phyloP scores from a whole-genome alignment of 495 filamentous ascomycete species.

The Coniosporium apollinis region DNA sequence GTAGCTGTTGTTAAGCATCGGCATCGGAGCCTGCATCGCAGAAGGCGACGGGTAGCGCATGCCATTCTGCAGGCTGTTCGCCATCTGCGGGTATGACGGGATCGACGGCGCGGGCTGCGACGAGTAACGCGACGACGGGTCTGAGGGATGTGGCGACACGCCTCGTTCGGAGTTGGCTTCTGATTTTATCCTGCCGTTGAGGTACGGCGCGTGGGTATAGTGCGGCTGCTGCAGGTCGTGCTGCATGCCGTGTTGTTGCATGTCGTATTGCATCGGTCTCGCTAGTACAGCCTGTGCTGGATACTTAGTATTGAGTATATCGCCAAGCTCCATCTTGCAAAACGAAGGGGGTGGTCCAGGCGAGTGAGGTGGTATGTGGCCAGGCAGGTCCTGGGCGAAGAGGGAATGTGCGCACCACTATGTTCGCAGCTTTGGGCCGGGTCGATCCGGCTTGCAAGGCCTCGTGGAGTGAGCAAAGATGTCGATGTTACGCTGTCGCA shows the following conservation, averaged over 20 bases:
- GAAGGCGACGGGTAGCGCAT: constrained; percentile 40
- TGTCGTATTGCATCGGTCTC: constrained; percentile 11
- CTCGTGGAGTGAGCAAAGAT: no score
- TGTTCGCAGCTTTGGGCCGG: no score
- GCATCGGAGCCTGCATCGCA: constrained; percentile 38
- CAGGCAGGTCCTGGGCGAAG: no score
- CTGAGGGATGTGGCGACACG: constrained; percentile 51
- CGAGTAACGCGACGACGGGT: constrained; percentile 44
- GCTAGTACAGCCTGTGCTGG: constrained; percentile 11
- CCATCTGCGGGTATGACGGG: constrained; percentile 21
- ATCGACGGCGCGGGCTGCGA: constrained; percentile 33
- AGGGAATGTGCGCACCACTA: no score
- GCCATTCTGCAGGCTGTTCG: constrained; percentile 25
- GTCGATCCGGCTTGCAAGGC: no score
- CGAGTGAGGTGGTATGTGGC: no score
- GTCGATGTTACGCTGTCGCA: no score
- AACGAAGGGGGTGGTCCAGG: no score
- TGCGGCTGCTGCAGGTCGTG: constrained; percentile 15
- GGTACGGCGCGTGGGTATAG: constrained; percentile 15
- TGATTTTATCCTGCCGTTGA: constrained; percentile 29
- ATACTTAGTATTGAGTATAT: constrained; percentile 21
- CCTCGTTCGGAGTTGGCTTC: constrained; percentile 50
- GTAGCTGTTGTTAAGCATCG: constrained; percentile 31
- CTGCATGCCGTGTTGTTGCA: constrained; percentile 17
- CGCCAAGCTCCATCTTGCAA: constrained; percentile 16